Base-by-base conservation (phyloP, 805 yeast species). In the Naumovozyma baii region DNA sequence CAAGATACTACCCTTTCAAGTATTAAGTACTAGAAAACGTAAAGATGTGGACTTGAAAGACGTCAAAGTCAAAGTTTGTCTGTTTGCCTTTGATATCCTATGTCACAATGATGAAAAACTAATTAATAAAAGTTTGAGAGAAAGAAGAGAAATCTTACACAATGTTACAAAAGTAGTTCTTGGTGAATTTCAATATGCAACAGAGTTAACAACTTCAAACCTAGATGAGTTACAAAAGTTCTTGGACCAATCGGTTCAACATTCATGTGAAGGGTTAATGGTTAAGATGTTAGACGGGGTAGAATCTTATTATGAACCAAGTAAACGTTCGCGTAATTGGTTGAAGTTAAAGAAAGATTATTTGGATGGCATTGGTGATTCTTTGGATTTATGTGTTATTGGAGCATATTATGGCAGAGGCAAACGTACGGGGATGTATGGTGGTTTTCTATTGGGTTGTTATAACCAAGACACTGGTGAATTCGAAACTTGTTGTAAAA, bases 371-470 rank as follows among this genome's bases (percentile, higher is more conserved):
- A 85, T 88, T 3, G 98, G 98, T 13, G 98, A 92, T 61, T 87
- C 97, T 0, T 66, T 92, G 19, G 98, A 92, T 59, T 66, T 92
- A 41, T 95, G 86, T 13, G 96, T 92, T 2, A 67, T 92, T 37
- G 98, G 98, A 9, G 98, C 95, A 0, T 92, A 86, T 57, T 76
- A 76, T 48, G 98, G 98, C 16, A 78, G 78, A 42, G 98, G 98
- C 33, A 92, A 90, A 62, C 74, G 98, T 55, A 88, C 97, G 0
- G 95, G 95, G 9, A 73, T 82, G 44, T 92, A 90, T 59, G 98
- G 98, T 38, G 98, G 97, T 2, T 92, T 88, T 54, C 61, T 92
- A 31, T 67, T 92, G 37, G 97, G 95, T 0, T 81, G 94, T 22
- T 90, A 86, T 56, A 92, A 92, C 54, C 78, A 78, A 40, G 96